Evolutionary conservation across 2,329 filamentous ascomycete species (phyloP), one percentile per base, ranked within the genome.

Genomic region (Microsporum ferrugineum): DNA sequence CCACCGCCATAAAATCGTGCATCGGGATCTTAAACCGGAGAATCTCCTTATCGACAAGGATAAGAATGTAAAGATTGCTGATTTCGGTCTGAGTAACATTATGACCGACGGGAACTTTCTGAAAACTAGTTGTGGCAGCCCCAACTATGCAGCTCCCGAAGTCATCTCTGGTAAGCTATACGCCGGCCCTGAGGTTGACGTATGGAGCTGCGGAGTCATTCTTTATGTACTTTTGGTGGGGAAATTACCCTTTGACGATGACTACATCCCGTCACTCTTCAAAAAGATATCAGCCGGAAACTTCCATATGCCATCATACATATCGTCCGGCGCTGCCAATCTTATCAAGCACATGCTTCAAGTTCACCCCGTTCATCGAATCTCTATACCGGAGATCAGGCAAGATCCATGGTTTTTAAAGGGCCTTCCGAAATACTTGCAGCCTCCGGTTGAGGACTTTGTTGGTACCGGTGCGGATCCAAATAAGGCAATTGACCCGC

Each of bases 31-130:
- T 64, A 99, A 99, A 75, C 94, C 94, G 7, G 94, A 99, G 79
- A 99, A 99, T 72, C 78, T 99, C 57, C 83, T 99, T 49, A 85
- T 99, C 58, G 94, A 99, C 76, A 89, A 95, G 66, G 87, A 95
- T 63, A 87, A 96, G 71, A 96, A 99, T 70, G 92, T 99, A 76
- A 99, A 99, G 79, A 99, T 99, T 77, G 94, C 94, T 69, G 94
- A 99, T 76, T 99, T 99, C 68, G 94, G 94, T 62, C 80, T 99
- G 61, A 97, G 92, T 79, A 99, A 99, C 73, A 99, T 99, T 77
- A 99, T 99, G 94, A 97, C 94, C 0, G 94, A 99, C 72, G 94
- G 94, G 31, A 99, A 99, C 73, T 99, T 99, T 72, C 83, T 99
- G 69, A 97, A 96, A 78, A 99, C 94, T 0, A 97, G 91, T 72